These are phyloP conservation scores for Mucor sp. DNA, from an alignment of 371 early-diverging fungal species.

Conservation along the genomic window DNA sequence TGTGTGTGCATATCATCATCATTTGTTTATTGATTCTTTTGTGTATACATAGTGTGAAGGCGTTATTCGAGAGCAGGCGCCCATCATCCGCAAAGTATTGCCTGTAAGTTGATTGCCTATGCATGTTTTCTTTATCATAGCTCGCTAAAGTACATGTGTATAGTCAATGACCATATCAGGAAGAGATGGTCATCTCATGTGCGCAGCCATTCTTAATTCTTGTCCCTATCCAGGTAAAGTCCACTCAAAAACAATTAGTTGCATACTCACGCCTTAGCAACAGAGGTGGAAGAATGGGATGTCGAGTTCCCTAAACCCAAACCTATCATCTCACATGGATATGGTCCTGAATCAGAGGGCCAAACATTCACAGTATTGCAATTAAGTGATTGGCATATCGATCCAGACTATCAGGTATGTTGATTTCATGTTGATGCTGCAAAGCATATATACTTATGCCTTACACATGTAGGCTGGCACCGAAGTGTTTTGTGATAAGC, in stretches of 20 bases:
- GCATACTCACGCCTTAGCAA: not conserved
- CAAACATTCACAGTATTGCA: constrained; percentile 54
- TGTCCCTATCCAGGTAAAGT: constrained; percentile 51
- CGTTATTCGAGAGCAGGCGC: constrained; percentile 50
- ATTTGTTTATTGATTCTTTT: not conserved
- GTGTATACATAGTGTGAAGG: constrained; percentile 41
- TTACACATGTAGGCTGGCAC: constrained; percentile 36
- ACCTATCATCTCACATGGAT: constrained; percentile 23
- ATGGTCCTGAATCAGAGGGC: constrained; percentile 27
- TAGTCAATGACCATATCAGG: constrained; percentile 53
- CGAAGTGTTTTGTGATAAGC: constrained; percentile 54
- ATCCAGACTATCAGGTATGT: constrained; percentile 49
- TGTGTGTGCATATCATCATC: not conserved
- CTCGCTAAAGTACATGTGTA: not conserved
- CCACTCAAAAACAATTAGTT: not conserved
- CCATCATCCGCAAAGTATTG: constrained; percentile 44
- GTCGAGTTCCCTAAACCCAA: constrained; percentile 56
- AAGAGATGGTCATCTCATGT: constrained; percentile 48
- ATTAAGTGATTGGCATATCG: constrained; percentile 68
- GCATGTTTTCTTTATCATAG: not conserved
- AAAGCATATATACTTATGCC: not conserved
- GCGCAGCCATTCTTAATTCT: constrained; percentile 44
- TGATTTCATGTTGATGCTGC: not conserved
- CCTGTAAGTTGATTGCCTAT: constrained; percentile 25
- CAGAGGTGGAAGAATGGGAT: constrained; percentile 33